A percentile compares a stretch with the other conserved stretches of the same genome.
phyloP scores from a whole-genome alignment of 768 basidiomycete species.

The Naganishia vaughanmartiniae region DNA sequence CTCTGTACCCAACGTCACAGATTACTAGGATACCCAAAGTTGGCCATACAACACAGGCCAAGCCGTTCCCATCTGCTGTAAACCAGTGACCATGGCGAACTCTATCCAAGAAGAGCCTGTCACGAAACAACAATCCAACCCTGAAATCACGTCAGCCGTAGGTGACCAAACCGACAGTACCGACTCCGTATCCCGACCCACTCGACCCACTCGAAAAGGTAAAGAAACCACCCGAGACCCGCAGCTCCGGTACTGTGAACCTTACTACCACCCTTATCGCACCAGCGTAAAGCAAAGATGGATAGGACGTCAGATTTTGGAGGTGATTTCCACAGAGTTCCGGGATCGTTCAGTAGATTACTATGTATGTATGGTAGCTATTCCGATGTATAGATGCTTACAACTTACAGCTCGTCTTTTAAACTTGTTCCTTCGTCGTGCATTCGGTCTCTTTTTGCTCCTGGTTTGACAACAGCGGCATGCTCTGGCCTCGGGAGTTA shows the following conservation, averaged over 20 bases:
- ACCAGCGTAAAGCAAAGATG: constrained; percentile 81
- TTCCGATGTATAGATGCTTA: background rate
- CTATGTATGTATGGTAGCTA: constrained; percentile 65
- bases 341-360: constrained; percentile 91
- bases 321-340: constrained; percentile 91
- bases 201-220: background rate
- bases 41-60: background rate
- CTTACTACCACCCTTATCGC: constrained; percentile 87
- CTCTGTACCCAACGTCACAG: too few relatives aligned
- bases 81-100: background rate
- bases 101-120: background rate
- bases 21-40: too few relatives aligned
- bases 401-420: background rate
- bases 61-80: background rate
- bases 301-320: constrained; percentile 80
- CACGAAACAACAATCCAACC: background rate
- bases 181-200: background rate
- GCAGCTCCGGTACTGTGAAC: constrained; percentile 73
- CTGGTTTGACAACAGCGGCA: constrained; percentile 56
- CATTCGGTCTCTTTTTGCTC: background rate
- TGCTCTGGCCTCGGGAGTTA: constrained; percentile 87
- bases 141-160: background rate
- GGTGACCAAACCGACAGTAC: background rate
- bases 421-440: background rate
- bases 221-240: constrained; percentile 37